Evolutionary conservation across 2,329 filamentous ascomycete genomes (phyloP).

Genomic region (Colletotrichum kahawae): DNA sequence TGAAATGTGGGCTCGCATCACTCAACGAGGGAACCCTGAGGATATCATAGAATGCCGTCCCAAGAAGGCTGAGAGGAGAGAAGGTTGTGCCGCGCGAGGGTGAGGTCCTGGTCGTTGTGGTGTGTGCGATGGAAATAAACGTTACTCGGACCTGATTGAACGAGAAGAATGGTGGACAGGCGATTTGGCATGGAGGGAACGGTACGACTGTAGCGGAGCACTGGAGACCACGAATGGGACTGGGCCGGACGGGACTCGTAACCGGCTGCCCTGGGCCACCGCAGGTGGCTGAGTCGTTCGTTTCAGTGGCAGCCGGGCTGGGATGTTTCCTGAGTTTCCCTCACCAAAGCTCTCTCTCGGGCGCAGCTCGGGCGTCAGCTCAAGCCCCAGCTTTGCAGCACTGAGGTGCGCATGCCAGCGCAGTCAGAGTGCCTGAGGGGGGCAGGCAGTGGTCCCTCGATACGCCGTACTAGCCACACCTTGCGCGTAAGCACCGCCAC

Average conservation of each 20-base stretch:
- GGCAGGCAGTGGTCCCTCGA: neutral
- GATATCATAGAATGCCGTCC: neutral
- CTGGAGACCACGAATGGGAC: neutral
- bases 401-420: neutral
- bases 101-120: constrained; percentile 11
- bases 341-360: neutral
- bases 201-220: neutral
- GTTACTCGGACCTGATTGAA: constrained; percentile 6
- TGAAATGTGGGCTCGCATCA: constrained; percentile 22
- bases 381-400: neutral
- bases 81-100: neutral
- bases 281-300: constrained; percentile 20
- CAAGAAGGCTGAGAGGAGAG: neutral
- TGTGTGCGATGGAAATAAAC: constrained; percentile 13
- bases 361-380: constrained; percentile 17
- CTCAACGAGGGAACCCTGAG: constrained; percentile 5
- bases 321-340: neutral
- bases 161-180: neutral
- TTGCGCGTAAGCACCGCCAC: constrained; percentile 11
- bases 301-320: constrained; percentile 13
- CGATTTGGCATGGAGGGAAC: neutral
- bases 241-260: constrained; percentile 6
- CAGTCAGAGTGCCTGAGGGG: neutral
- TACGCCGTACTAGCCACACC: constrained; percentile 6
- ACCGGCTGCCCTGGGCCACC: constrained; percentile 7